Evolutionary conservation across 345 rosid genomes (phyloP), one percentile per base, ranked within the genome.

Genomic region (Anastatica hierochuntica): DNA sequence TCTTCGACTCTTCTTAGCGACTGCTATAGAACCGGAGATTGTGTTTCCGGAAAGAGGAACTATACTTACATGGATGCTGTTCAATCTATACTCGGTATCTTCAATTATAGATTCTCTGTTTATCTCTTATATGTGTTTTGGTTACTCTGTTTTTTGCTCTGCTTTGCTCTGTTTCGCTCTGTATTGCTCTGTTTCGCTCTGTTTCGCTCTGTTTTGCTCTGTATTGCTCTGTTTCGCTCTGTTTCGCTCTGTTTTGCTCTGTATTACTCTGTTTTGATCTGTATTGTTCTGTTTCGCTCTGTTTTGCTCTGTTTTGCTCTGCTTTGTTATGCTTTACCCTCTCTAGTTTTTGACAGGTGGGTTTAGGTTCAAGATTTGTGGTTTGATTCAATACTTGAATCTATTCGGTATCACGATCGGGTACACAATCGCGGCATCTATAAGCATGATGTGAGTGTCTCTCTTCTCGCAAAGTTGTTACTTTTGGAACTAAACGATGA

Each of bases 51-150:
- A 43, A 88, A 84, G 62, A 45, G 90, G 33, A 84, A 82, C 77
- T 84, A 82, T 53, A 84, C 85, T 48, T 88, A 88, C 65, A 77
- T 68, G 79, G 88, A 84, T 30, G 87, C 82, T 42, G 90, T 84
- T 49, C 81, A 75, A 17, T 77, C 94, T 26, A 79, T 74, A 68
- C 85, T 88, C 10, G 96, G 94, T 83, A 74, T 27, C 16, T 2
- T 2, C 5, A 45, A 16, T 29, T 8, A 15, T 31, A 1, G 0
- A 0, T 26, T 13, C 39, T 62, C 41, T 46, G 36, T 20, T 58
- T 40, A 31, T 2, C 3, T 12, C 10, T 33, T 23, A 9, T 24
- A 8, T 24, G 3, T 46, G 43, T 5, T 50, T 13, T 35, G 2
- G 0, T 52, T 21, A 20, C 30, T 18, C 30, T 50, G 56, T 17